A percentile compares a stretch with the other conserved stretches of the same genome.
These are phyloP conservation scores for Backusella westeae DNA, from an alignment of 192 early-diverging fungal genomes.

Conservation along the genomic window DNA sequence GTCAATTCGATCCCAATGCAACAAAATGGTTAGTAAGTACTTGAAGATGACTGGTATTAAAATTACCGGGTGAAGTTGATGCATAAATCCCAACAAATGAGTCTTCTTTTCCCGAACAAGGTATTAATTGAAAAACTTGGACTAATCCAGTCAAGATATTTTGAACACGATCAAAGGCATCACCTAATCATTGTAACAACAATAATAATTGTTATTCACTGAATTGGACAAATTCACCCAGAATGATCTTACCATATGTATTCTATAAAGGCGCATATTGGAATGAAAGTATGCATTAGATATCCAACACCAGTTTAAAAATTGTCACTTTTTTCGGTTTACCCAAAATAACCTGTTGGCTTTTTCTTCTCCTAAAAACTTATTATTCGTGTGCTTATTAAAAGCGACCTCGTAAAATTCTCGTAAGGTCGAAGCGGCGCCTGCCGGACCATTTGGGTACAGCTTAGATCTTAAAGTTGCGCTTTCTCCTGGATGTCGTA, in stretches of 20 bases:
- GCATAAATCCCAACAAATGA: conserved; percentile 40
- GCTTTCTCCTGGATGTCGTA: conserved; percentile 51
- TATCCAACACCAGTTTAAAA: background rate
- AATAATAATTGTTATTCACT: background rate
- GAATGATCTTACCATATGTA: conserved; percentile 32
- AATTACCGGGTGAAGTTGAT: conserved; percentile 40
- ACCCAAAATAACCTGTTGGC: conserved; percentile 26
- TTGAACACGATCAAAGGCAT: background rate
- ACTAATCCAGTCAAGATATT: background rate
- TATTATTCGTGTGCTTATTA: background rate
- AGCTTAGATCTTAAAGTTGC: conserved; percentile 44
- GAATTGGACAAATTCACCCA: background rate
- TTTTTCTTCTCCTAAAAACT: background rate
- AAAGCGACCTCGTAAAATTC: conserved; percentile 48
- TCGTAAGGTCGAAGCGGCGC: conserved; percentile 39
- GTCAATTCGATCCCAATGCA: background rate
- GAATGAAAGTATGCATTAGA: background rate
- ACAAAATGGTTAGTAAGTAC: background rate
- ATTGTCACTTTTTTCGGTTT: background rate
- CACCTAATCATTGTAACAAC: background rate
- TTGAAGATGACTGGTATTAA: background rate
- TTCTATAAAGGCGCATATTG: conserved; percentile 17
- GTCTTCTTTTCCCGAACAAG: conserved; percentile 15
- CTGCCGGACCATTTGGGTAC: conserved; percentile 37
- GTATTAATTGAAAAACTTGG: background rate